Conservation (phyloP, 2,329 filamentous ascomycete genomes). For the Sarocladiaceae sp. region DNA sequence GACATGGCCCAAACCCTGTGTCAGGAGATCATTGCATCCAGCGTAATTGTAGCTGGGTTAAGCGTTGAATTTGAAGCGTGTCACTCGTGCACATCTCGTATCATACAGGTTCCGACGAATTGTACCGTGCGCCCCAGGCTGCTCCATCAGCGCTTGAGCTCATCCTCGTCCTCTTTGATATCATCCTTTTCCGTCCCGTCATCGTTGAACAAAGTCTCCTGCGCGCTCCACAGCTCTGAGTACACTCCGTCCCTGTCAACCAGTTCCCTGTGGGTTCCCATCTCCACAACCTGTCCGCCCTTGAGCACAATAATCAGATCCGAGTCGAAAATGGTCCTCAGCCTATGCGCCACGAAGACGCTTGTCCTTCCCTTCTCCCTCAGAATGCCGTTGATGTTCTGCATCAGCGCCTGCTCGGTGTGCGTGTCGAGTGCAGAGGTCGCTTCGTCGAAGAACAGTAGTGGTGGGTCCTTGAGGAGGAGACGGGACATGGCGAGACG, state of each 20-base stretch:
- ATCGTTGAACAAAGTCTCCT: conserved; percentile 55
- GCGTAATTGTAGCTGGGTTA: too few species aligned
- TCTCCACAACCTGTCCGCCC: conserved; percentile 80
- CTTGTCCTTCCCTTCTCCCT: conserved; percentile 86
- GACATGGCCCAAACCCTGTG: too few species aligned
- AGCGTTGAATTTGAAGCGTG: not conserved
- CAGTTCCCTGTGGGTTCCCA: conserved; percentile 80
- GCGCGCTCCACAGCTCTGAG: conserved; percentile 81
- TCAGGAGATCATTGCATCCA: too few species aligned
- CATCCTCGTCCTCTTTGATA: conserved; percentile 20
- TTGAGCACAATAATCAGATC: conserved; percentile 89
- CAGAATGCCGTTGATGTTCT: conserved; percentile 89
- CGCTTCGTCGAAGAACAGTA: conserved; percentile 94
- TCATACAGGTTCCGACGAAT: not conserved
- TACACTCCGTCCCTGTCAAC: conserved; percentile 78
- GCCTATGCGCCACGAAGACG: conserved; percentile 88
- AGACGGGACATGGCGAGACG: conserved; percentile 78
- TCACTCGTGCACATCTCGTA: not conserved
- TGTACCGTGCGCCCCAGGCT: not conserved
- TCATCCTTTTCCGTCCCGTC: conserved; percentile 37
- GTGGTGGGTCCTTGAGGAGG: conserved; percentile 81
- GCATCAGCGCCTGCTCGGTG: conserved; percentile 84
- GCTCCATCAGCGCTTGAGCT: not conserved
- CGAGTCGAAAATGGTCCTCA: conserved; percentile 90
- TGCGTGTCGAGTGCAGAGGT: conserved; percentile 90